These are phyloP conservation scores for Wilcoxina mikolae DNA, from an alignment of 495 filamentous ascomycete species.

Conservation along the genomic window DNA sequence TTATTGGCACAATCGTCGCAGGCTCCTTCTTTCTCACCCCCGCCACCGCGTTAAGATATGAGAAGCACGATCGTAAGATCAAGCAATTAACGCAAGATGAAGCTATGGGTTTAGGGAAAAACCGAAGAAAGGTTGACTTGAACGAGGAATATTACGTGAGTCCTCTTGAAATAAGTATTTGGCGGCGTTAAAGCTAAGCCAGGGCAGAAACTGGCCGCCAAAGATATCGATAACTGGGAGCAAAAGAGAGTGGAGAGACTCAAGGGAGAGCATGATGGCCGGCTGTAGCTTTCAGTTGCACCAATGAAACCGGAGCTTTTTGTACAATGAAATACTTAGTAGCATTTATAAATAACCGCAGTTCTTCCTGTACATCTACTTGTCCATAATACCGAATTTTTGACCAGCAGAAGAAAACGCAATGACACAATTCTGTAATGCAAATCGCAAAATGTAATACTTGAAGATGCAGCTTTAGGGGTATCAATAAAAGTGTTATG, in stretches of 20 bases:
- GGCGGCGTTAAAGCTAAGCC: neutral
- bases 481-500: neutral
- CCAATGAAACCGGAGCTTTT: too few relatives aligned
- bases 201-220: slow-evolving; percentile 65
- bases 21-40: slow-evolving; percentile 90
- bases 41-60: slow-evolving; percentile 82
- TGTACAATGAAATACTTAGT: too few relatives aligned
- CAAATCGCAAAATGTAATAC: neutral
- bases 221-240: slow-evolving; percentile 93
- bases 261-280: slow-evolving; percentile 75
- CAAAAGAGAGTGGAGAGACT: slow-evolving; percentile 81
- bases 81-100: slow-evolving; percentile 70
- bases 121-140: slow-evolving; percentile 57
- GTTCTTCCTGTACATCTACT: too few relatives aligned
- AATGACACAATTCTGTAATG: neutral
- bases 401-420: too few relatives aligned
- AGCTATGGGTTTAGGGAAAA: slow-evolving; percentile 60
- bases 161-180: neutral
- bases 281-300: slow-evolving; percentile 40
- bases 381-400: too few relatives aligned
- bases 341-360: too few relatives aligned
- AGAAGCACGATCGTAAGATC: slow-evolving; percentile 76
- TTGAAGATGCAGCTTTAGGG: neutral
- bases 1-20: slow-evolving; percentile 79
- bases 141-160: slow-evolving; percentile 84